These are phyloP conservation scores for Diutina mesorugosa DNA, from an alignment of 1,139 yeast genomes.

Conservation along the genomic window DNA sequence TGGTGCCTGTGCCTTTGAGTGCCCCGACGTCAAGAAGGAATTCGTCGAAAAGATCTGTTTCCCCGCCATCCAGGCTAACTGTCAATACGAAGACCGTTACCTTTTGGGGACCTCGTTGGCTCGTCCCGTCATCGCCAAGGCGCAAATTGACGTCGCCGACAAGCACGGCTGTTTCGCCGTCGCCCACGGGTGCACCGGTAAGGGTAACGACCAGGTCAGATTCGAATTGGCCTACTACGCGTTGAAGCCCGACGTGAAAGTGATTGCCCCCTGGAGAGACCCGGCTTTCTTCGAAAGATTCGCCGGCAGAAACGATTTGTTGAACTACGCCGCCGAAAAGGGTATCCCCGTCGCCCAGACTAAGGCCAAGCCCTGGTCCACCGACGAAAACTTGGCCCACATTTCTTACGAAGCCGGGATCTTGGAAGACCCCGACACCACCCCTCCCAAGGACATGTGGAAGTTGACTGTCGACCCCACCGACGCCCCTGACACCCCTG, in stretches of 20 bases:
- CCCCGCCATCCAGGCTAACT: slow-evolving; percentile 97
- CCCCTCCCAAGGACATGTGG: slow-evolving; percentile 99
- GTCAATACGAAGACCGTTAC: slow-evolving; percentile 94
- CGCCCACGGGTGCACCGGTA: slow-evolving; percentile 98
- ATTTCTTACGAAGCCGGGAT: slow-evolving; percentile 98
- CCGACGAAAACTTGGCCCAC: slow-evolving; percentile 98
- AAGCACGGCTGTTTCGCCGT: slow-evolving; percentile 97
- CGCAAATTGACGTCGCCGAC: slow-evolving; percentile 94
- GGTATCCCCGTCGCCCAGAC: slow-evolving; percentile 93
- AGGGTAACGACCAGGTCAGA: slow-evolving; percentile 98
- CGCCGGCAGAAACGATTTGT: slow-evolving; percentile 93
- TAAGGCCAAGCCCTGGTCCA: slow-evolving; percentile 98
- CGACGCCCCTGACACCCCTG: slow-evolving; percentile 92
- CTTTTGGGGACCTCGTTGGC: slow-evolving; percentile 94
- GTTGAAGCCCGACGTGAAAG: slow-evolving; percentile 89
- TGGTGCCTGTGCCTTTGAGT: slow-evolving; percentile 92
- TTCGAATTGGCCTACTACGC: slow-evolving; percentile 96
- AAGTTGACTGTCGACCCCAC: slow-evolving; percentile 90
- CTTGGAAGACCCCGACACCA: slow-evolving; percentile 92
- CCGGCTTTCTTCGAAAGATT: slow-evolving; percentile 90
- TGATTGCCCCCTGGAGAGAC: slow-evolving; percentile 99
- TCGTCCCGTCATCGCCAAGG: slow-evolving; percentile 96
- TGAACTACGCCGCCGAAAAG: slow-evolving; percentile 87
- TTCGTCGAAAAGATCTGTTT: slow-evolving; percentile 84
- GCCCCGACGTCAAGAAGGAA: slow-evolving; percentile 89